These are phyloP conservation scores for Tylopilus subfusipes DNA, from an alignment of 768 basidiomycete species.

Conservation along the genomic window DNA sequence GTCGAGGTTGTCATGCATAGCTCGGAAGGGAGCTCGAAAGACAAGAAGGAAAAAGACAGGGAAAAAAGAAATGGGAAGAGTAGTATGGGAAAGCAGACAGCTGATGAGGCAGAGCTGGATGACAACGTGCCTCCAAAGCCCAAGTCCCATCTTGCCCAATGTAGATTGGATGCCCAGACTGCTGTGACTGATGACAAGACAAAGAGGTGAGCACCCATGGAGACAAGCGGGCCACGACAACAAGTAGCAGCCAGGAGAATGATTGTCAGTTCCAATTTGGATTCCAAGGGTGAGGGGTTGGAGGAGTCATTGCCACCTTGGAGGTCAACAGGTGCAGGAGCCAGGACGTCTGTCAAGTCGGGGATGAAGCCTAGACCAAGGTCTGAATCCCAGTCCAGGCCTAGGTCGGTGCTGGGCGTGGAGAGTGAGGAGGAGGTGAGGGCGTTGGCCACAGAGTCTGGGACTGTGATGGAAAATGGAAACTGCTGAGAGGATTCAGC, in stretches of 20 bases:
- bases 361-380: constrained; percentile 26
- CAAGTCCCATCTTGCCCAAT: neutral
- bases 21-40: neutral
- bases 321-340: neutral
- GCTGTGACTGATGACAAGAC: neutral
- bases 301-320: constrained; percentile 14
- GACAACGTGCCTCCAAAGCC: neutral
- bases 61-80: neutral
- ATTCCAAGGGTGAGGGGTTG: neutral
- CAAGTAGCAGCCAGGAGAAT: neutral
- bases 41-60: neutral
- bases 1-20: neutral
- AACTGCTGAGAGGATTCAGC: neutral
- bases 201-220: neutral
- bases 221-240: neutral
- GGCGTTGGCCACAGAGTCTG: neutral
- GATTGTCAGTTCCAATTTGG: neutral
- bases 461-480: no score
- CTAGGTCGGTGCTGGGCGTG: neutral
- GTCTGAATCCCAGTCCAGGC: constrained; percentile 7
- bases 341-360: constrained; percentile 23
- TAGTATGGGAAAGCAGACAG: neutral
- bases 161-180: neutral
- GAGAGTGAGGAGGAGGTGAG: constrained; percentile 2
- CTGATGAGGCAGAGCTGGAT: neutral